Conservation (phyloP, 1,284 basidiomycete species). For the Flammula alnicola region DNA sequence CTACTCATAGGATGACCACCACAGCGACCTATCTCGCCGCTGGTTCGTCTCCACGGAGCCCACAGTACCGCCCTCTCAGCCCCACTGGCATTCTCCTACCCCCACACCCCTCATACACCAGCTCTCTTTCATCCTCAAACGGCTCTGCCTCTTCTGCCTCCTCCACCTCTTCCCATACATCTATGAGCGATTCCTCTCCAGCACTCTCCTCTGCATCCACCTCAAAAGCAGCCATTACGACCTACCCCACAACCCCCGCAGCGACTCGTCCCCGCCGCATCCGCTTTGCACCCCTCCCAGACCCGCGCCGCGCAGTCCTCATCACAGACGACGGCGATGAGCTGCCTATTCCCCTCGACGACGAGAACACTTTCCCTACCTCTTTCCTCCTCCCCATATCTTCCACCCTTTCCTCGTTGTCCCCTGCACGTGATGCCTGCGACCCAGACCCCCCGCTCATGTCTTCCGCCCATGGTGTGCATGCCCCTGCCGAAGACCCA, state of each 20-base stretch:
- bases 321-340: constrained; percentile 48
- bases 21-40: constrained; percentile 9
- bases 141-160: constrained; percentile 27
- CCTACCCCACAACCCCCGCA: constrained; percentile 18
- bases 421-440: constrained; percentile 15
- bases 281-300: constrained; percentile 79
- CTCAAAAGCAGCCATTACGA: constrained; percentile 2
- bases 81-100: constrained; percentile 2
- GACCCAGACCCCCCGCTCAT: constrained; percentile 1
- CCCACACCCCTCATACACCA: neutral
- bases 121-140: constrained; percentile 16
- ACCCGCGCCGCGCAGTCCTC: constrained; percentile 58
- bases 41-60: too few species aligned
- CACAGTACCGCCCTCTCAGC: neutral
- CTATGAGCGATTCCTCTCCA: neutral
- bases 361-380: constrained; percentile 26
- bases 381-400: constrained; percentile 16
- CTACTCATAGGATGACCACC: too few species aligned
- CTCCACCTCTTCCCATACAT: constrained; percentile 21
- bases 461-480: too few species aligned
- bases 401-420: constrained; percentile 20
- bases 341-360: constrained; percentile 36
- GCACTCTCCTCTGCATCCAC: constrained; percentile 7
- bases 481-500: constrained; percentile 1
- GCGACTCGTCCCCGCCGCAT: constrained; percentile 47